Base-by-base conservation (phyloP, 768 basidiomycete genomes). In the Lentinula aciculospora region DNA sequence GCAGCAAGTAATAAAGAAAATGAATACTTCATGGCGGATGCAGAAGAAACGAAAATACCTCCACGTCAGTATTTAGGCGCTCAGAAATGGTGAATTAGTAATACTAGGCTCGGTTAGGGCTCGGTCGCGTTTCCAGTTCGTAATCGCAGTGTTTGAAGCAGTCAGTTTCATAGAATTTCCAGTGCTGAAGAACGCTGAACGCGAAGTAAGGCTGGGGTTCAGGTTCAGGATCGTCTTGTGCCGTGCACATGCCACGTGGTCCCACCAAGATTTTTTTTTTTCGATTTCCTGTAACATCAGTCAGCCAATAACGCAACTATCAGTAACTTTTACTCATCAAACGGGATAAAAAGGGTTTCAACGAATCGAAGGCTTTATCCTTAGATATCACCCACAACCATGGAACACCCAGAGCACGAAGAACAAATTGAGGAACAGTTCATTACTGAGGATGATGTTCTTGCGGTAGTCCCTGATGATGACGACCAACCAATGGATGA, bases 401-500 rank as follows among this genome's bases (percentile, higher is more conserved):
- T 64, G 61, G 63, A 61, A 12, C 58, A 68, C 40, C 70, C 72
- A 50, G 64, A 76, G 56, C 64, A 72, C 57, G 75, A 81, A 23
- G 78, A 76, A 44, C 71, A 77, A 39, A 74, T 76, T n/a, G 77
- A 80, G 23, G 85, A 82, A 7, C 78, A 83, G 40, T 91, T 82
- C 69, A 84, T 92, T 68, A 72, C 77, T 47, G 72, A 79, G 27
- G 83, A 83, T 47, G 90, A 92, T 57, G 79, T 90, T 46, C 74
- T 82, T 19, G 75, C 73, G 44, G 90, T 88, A 66, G 73, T 89
- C 15, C 74, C 69, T 17, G 86, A 86, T 53, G 85, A 88, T 34
- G 87, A 76, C 7, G 85, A 90, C 59, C 71, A 72, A 5, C 83
- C 80, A 8, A 92, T 91, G 84, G 88, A 88, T 46, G 86, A 85